Base-by-base conservation (phyloP, 345 rosid species). In the Clarkia xantiana region DNA sequence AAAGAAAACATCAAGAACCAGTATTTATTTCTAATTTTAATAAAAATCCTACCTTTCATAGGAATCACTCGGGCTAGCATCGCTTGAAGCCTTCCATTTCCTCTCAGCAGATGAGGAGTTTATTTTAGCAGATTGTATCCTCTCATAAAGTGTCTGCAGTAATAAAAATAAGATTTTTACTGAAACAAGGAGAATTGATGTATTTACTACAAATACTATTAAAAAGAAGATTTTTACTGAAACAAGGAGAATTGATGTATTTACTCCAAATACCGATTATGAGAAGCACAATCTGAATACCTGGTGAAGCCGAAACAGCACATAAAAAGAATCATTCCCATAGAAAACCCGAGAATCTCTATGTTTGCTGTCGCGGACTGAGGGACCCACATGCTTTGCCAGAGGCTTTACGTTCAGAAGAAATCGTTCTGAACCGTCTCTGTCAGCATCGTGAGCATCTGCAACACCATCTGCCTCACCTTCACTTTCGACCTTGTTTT, bases 221-320 rank as follows among this genome's bases (percentile, higher is more conserved):
- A n/a, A n/a, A n/a, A n/a, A n/a, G n/a, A n/a, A n/a, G n/a, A n/a
- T n/a, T n/a, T n/a, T n/a, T n/a, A n/a, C n/a, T n/a, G n/a, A 49
- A 25, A 52, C 59, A 46, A 17, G 4, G 8, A 47, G 51, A 45
- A 55, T 19, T 18, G 11, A 10, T 11, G 29, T 46, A 22, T 25
- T 14, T 25, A 18, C 47, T 22, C 13, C 34, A 13, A 41, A 29
- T n/a, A 29, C 36, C 7, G 9, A 29, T 40, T 1, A 44, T 29
- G 1, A 3, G 45, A 14, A 14, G 12, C 0, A 25, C 8, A 47
- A 51, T 40, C 14, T 34, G 60, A 74, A 73, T 76, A 93, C 99
- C 64, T 76, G 99, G 68, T 93, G 99, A 71, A 93, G 99, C 75
- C 96, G 77, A 50, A 87, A 80, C 54, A 87, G 84, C 60, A 87